Conservation (phyloP, 2,329 filamentous ascomycete genomes). For the Phaeosphaeriaceae sp. region DNA sequence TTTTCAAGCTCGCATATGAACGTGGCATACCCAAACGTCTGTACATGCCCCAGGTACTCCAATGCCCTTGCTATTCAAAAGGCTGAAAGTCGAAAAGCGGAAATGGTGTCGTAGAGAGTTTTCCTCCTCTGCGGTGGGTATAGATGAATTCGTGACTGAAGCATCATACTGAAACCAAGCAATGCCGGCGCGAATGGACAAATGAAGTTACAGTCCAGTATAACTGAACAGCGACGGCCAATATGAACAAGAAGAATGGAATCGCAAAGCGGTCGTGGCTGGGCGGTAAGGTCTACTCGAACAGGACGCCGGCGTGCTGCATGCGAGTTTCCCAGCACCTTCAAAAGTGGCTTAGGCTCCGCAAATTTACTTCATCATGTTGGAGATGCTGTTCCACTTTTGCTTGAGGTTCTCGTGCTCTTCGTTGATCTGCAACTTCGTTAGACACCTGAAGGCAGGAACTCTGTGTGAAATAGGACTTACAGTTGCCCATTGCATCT, state of each 20-base stretch:
- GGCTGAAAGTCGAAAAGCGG: constrained; percentile 16
- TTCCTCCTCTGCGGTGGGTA: constrained; percentile 27
- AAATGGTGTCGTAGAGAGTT: constrained; percentile 12
- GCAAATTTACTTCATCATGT: constrained; percentile 50
- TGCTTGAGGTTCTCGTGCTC: constrained; percentile 58
- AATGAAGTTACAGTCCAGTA: neutral
- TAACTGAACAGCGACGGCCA: constrained; percentile 10
- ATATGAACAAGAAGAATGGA: constrained; percentile 43
- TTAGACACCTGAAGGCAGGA: constrained; percentile 20
- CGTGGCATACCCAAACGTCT: constrained; percentile 3
- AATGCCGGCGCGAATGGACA: constrained; percentile 12
- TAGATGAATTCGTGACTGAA: constrained; percentile 26
- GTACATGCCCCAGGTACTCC: constrained; percentile 16
- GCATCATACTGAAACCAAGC: constrained; percentile 1
- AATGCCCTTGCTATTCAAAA: constrained; percentile 23
- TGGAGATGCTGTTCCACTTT: constrained; percentile 56
- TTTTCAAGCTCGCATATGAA: neutral
- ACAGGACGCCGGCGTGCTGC: constrained; percentile 28
- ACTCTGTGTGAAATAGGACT: constrained; percentile 44
- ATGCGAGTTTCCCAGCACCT: constrained; percentile 31
- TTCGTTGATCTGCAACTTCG: constrained; percentile 50
- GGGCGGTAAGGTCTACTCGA: constrained; percentile 22
- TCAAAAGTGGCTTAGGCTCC: constrained; percentile 17
- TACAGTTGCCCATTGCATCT: constrained; percentile 96
- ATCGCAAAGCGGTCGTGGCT: constrained; percentile 35